Evolutionary conservation across 257 asterid species (phyloP).

Genomic region (Fraxinus excelsior): DNA sequence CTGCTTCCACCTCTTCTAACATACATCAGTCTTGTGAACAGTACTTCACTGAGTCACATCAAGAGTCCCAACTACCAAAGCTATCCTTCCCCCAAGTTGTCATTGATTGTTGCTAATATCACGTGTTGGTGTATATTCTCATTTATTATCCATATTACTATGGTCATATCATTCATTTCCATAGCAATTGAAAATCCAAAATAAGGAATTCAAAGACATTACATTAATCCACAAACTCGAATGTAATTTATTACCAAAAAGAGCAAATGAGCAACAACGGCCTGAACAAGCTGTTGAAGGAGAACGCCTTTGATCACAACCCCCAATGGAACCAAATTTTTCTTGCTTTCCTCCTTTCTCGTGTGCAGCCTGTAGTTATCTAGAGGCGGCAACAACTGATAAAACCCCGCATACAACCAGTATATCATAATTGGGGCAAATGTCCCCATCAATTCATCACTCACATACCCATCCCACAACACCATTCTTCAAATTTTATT

Average conservation of each 20-base stretch:
- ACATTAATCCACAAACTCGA: neutral
- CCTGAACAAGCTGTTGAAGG: slow-evolving; percentile 76
- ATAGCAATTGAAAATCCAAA: neutral
- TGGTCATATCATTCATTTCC: neutral
- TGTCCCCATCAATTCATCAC: slow-evolving; percentile 92
- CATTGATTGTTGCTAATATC: neutral
- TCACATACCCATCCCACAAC: slow-evolving; percentile 81
- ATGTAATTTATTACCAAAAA: slow-evolving; percentile 59
- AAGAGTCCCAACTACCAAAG: neutral
- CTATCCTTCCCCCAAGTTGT: neutral
- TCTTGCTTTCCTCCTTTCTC: slow-evolving; percentile 65
- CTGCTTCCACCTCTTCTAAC: neutral
- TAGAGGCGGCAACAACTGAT: slow-evolving; percentile 76
- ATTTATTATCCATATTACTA: neutral
- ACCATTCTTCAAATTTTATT: slow-evolving; percentile 49
- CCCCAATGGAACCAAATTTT: slow-evolving; percentile 66
- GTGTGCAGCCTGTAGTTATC: slow-evolving; percentile 80
- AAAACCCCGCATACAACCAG: slow-evolving; percentile 84
- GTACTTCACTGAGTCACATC: neutral
- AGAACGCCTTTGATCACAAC: slow-evolving; percentile 77
- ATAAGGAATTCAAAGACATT: neutral
- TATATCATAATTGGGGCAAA: slow-evolving; percentile 84
- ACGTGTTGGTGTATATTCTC: neutral
- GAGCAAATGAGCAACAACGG: slow-evolving; percentile 67
- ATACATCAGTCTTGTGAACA: neutral